Conservation (phyloP, 306 rosid species). For the Pyrus betulifolia region DNA sequence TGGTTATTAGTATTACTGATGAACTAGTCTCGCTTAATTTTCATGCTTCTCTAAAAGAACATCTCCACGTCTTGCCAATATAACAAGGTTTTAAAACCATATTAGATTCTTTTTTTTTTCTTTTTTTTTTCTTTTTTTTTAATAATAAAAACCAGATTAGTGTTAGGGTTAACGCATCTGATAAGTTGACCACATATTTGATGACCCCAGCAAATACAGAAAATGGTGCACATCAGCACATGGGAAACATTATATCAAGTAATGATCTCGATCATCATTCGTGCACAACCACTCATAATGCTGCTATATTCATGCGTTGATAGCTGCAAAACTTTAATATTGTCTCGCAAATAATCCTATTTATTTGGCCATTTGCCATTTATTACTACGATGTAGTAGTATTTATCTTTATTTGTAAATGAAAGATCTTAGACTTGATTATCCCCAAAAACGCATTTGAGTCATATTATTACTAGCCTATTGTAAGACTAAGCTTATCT, state of each 20-base stretch:
- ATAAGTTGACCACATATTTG: background rate
- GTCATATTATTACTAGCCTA: no score
- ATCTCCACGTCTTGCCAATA: no score
- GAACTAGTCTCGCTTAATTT: no score
- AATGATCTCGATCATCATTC: background rate
- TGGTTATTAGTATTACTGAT: no score
- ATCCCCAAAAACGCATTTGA: no score
- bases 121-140: no score
- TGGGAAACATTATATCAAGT: background rate
- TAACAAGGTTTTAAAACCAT: background rate
- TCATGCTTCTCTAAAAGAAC: no score
- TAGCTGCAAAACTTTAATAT: background rate
- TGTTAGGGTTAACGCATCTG: background rate
- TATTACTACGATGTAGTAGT: no score
- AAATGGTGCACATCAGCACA: conserved; percentile 6
- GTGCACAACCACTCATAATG: background rate
- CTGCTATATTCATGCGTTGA: background rate
- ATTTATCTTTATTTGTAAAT: no score
- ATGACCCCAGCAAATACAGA: background rate
- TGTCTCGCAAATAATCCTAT: background rate
- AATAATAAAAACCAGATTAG: background rate
- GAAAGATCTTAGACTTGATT: no score
- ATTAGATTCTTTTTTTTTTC: no score
- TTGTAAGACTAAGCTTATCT: no score
- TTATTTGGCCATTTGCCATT: background rate